Percentiles rank a stretch among this genome's conserved stretches.
Evolutionary conservation across 1,284 basidiomycete species (phyloP).

Genomic region (Paramarasmius palmivorus): DNA sequence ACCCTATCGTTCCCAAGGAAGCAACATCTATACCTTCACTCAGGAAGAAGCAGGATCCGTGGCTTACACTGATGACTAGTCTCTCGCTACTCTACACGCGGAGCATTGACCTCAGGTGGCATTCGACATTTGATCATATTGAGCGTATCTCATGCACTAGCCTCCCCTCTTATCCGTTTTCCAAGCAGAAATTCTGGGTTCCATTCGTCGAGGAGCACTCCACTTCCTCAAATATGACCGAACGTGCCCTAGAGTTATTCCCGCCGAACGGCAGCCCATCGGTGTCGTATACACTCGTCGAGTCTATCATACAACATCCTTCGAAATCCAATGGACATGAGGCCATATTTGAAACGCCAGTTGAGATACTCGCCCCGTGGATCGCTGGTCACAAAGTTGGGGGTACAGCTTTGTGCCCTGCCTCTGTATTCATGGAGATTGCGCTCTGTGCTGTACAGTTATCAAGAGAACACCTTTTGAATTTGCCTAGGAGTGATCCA

Average conservation of each 20-base stretch:
- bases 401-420: no score
- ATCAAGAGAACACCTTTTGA: neutral
- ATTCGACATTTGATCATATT: slow-evolving; percentile 50
- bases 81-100: slow-evolving; percentile 51
- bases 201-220: slow-evolving; percentile 27
- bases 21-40: slow-evolving; percentile 47
- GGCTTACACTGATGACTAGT: slow-evolving; percentile 42
- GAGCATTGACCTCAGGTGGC: slow-evolving; percentile 48
- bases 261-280: neutral
- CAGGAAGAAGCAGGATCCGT: slow-evolving; percentile 42
- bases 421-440: no score
- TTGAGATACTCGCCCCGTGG: no score
- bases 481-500: neutral
- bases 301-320: no score
- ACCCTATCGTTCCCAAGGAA: slow-evolving; percentile 31
- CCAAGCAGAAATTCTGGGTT: slow-evolving; percentile 57
- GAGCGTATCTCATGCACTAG: slow-evolving; percentile 36
- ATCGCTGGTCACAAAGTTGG: no score
- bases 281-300: neutral
- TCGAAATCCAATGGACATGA: no score
- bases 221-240: neutral
- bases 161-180: slow-evolving; percentile 65
- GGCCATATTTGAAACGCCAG: no score
- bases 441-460: neutral
- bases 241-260: neutral